Evolutionary conservation across 1,284 basidiomycete species (phyloP).

Genomic region (Sanghuangporus sanghuang): DNA sequence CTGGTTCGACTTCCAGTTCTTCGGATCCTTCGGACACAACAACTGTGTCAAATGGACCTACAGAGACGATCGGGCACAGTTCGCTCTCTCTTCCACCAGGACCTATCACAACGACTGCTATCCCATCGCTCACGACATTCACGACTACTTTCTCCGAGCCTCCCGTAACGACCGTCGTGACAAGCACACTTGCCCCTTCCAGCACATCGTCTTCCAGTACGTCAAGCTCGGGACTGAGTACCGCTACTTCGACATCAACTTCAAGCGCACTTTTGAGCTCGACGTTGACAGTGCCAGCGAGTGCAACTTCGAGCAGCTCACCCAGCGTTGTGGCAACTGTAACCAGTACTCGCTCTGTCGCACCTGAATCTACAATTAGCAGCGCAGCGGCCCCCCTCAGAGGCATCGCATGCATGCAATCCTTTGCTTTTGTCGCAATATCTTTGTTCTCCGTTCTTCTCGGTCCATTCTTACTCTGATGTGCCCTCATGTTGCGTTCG

Average conservation of each 20-base stretch:
- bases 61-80: conserved; percentile 1
- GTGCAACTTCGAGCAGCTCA: not conserved
- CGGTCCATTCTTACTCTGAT: not conserved
- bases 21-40: not conserved
- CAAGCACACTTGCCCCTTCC: not conserved
- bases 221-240: not conserved
- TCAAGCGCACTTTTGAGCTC: not conserved
- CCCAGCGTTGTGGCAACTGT: not conserved
- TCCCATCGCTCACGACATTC: not conserved
- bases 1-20: not conserved
- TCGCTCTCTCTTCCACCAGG: not conserved
- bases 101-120: not conserved
- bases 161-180: not conserved
- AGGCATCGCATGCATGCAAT: not conserved
- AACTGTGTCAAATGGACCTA: not conserved
- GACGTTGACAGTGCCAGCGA: not conserved
- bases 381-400: not conserved
- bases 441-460: not conserved
- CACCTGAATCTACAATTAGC: not conserved
- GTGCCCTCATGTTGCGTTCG: not conserved
- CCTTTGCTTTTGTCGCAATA: not conserved
- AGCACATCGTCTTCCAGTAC: not conserved
- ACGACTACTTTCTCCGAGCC: conserved; percentile 1
- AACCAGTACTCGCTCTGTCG: not conserved
- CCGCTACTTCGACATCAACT: not conserved